Evolutionary conservation across 225 moss, liverwort and hornwort species (phyloP), one percentile per base, ranked within the genome.

Genomic region (Sphagnum tenellum): DNA sequence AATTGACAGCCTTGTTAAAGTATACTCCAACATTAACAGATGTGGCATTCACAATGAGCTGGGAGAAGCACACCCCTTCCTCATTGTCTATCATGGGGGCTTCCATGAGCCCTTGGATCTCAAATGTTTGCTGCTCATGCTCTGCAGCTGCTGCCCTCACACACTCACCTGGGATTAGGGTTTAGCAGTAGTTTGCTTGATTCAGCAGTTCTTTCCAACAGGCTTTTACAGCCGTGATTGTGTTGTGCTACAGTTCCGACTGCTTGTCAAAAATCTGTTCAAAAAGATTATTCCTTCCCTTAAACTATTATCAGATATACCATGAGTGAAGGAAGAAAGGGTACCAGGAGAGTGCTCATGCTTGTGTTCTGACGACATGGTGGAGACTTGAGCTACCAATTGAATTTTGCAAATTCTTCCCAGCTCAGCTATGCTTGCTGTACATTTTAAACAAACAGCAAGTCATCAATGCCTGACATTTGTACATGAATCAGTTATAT

Each of bases 1-100:
- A 95, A 72, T 95, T 95, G 75, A 95, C 89, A 63, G 89, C 94
- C 73, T 95, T 95, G 71, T 95, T 95, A 75, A 91, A 95, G 56
- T 95, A 95, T 74, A 92, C 80, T 72, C 89, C 94, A 62, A 92
- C 94, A 59, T 92, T 95, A 65, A 95, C 89, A 48, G 91, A 88
- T 5, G 94, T 92, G 55, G 89, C 91, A 79, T 95, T 95, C 58
- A 95, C 88, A 66, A 77, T 75, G 14, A 95, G 72, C 4, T 91
- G 94, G 66, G 94, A 88, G 65, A 95, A 95, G 67, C 94, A 95
- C 71, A 91, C 94, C 79, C 86, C 91, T 62, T 85, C 75, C 46
- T 83, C 86, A 9, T 82, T 87, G 67, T 88, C 88, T 76, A 92
- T 79, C 76, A 82, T 82, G 14, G 94, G 89, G 45, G 89, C 94